Evolutionary conservation across 2,329 filamentous ascomycete species (phyloP).

Genomic region (Aspergillus vadensis): DNA sequence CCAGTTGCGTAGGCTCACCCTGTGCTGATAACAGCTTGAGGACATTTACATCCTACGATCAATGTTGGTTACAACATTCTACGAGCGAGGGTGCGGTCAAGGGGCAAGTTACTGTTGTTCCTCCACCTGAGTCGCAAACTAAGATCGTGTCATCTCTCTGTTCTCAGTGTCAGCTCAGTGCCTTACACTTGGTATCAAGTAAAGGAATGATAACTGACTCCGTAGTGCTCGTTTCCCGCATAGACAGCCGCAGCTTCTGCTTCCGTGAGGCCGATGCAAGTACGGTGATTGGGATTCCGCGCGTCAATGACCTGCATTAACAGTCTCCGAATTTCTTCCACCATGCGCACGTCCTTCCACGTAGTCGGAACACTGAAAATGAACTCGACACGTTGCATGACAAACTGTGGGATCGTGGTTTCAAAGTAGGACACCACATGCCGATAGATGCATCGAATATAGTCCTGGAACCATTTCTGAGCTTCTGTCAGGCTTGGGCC

Average conservation of each 20-base stretch:
- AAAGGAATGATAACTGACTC: slow-evolving; percentile 2
- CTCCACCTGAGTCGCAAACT: slow-evolving; percentile 55
- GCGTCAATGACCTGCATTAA: slow-evolving; percentile 35
- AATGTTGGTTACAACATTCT: background rate
- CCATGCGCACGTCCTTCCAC: slow-evolving; percentile 42
- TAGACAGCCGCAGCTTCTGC: slow-evolving; percentile 58
- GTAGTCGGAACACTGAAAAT: slow-evolving; percentile 48
- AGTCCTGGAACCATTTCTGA: slow-evolving; percentile 35
- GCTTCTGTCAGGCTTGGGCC: slow-evolving; percentile 27
- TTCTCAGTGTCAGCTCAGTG: background rate
- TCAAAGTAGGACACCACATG: slow-evolving; percentile 33
- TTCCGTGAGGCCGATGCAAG: slow-evolving; percentile 53
- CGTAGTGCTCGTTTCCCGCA: slow-evolving; percentile 39
- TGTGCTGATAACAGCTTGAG: slow-evolving; percentile 29
- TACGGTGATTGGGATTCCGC: slow-evolving; percentile 36
- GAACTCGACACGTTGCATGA: slow-evolving; percentile 37
- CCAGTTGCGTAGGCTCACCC: slow-evolving; percentile 27
- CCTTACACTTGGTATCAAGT: too few relatives aligned
- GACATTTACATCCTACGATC: slow-evolving; percentile 32
- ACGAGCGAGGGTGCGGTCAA: too few relatives aligned
- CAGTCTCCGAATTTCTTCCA: slow-evolving; percentile 36
- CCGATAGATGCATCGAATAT: slow-evolving; percentile 36
- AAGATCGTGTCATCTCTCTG: slow-evolving; percentile 48
- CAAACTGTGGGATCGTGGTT: slow-evolving; percentile 29
- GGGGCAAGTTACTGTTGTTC: slow-evolving; percentile 39